Conservation (phyloP, 2,329 filamentous ascomycete genomes). For the Didymella pinodella region DNA sequence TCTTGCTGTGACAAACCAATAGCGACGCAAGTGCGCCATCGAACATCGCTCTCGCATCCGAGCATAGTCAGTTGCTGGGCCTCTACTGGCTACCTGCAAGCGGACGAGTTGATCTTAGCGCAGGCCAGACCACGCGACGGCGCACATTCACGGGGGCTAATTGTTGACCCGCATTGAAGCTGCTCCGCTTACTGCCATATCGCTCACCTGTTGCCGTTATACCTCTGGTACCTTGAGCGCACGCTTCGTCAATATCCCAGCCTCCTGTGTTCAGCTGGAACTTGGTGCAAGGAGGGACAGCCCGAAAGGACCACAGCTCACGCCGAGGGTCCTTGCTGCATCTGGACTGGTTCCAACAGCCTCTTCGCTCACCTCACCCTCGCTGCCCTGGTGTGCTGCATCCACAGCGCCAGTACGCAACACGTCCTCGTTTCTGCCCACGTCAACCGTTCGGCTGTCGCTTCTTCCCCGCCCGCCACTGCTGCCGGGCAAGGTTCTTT, state of each 20-base stretch:
- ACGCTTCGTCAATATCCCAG: constrained; percentile 15
- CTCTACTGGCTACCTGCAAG: constrained; percentile 4
- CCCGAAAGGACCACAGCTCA: constrained; percentile 20
- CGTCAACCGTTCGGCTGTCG: constrained; percentile 34
- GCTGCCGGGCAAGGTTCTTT: constrained; percentile 29
- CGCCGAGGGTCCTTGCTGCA: constrained; percentile 31
- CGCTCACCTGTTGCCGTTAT: constrained; percentile 18
- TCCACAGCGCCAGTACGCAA: constrained; percentile 38
- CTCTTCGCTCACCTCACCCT: constrained; percentile 33
- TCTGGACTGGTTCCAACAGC: constrained; percentile 28
- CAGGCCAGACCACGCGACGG: constrained; percentile 22
- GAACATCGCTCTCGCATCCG: background rate
- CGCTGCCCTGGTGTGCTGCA: constrained; percentile 34
- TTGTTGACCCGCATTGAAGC: constrained; percentile 20
- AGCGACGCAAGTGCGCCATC: constrained; percentile 12
- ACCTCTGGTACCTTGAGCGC: constrained; percentile 18
- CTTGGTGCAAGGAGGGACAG: constrained; percentile 23
- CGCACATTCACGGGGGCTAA: constrained; percentile 20
- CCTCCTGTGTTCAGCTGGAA: constrained; percentile 18
- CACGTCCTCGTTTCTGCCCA: constrained; percentile 37
- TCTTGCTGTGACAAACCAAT: constrained; percentile 18
- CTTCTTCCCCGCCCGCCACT: constrained; percentile 38
- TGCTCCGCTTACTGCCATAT: constrained; percentile 22
- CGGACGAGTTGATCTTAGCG: constrained; percentile 17
- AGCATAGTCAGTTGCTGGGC: background rate